Percentiles rank a stretch among this genome's conserved stretches.
Evolutionary conservation across 2,329 filamentous ascomycete species (phyloP).

Genomic region (Aspergillus versicolor): DNA sequence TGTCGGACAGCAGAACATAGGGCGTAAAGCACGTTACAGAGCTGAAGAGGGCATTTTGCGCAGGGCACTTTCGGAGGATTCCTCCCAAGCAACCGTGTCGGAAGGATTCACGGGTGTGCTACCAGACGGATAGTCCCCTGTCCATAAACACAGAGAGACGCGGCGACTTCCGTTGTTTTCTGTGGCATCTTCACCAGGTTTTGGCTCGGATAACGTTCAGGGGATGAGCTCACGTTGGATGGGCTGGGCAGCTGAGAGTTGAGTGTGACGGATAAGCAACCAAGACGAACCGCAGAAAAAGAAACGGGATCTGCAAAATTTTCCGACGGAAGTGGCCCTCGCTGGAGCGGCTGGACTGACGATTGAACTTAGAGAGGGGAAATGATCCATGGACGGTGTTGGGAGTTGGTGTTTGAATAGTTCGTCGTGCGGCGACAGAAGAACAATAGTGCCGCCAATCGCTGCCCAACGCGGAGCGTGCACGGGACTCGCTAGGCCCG

Average conservation of each 20-base stretch:
- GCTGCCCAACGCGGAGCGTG: conserved; percentile 12
- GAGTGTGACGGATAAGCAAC: conserved; percentile 4
- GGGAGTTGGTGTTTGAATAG: not conserved
- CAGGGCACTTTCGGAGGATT: conserved; percentile 22
- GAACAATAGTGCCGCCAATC: not conserved
- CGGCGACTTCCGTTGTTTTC: conserved; percentile 14
- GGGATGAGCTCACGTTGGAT: not conserved
- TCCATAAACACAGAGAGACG: conserved; percentile 1
- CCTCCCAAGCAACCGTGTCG: conserved; percentile 13
- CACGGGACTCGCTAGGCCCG: conserved; percentile 13
- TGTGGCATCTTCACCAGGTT: not conserved
- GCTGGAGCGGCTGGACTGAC: too few species aligned
- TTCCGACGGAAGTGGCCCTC: not conserved
- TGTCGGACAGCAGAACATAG: not conserved
- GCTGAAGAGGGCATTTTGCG: conserved; percentile 1
- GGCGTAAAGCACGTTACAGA: not conserved
- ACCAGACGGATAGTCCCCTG: conserved; percentile 5
- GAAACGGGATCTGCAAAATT: conserved; percentile 10
- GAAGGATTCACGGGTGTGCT: conserved; percentile 17
- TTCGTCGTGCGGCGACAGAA: not conserved
- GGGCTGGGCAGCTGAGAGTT: not conserved
- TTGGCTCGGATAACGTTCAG: not conserved
- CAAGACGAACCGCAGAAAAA: conserved; percentile 12
- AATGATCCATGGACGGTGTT: not conserved
- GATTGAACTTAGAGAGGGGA: too few species aligned